Evolutionary conservation across 2,329 filamentous ascomycete species (phyloP).

Genomic region (Phyllosticta paracitricarpa): DNA sequence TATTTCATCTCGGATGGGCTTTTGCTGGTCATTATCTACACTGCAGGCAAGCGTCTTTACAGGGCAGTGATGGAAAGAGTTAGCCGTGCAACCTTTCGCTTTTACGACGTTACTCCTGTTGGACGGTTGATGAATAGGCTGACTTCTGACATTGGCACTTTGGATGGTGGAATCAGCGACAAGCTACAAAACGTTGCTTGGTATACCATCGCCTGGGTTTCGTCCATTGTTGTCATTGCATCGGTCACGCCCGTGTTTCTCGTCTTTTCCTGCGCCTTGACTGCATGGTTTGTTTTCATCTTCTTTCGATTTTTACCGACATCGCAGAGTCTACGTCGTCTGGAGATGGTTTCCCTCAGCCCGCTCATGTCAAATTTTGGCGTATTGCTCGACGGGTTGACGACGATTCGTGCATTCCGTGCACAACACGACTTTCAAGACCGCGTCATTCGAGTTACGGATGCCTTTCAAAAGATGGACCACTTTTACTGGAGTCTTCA

Average conservation of each 20-base stretch:
- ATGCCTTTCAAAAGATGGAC: conserved; percentile 88
- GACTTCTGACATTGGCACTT: conserved; percentile 79
- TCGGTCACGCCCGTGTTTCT: conserved; percentile 70
- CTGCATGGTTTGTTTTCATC: conserved; percentile 57
- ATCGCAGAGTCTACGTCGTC: conserved; percentile 69
- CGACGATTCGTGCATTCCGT: conserved; percentile 75
- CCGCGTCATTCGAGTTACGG: conserved; percentile 68
- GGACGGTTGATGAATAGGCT: conserved; percentile 87
- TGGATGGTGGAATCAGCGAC: conserved; percentile 74
- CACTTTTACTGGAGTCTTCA: conserved; percentile 92
- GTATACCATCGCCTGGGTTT: conserved; percentile 59
- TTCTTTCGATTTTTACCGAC: conserved; percentile 72
- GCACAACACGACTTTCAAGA: conserved; percentile 72
- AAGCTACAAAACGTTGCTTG: conserved; percentile 65
- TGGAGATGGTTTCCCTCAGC: conserved; percentile 83
- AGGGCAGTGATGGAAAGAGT: conserved; percentile 61
- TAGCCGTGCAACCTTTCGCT: conserved; percentile 73
- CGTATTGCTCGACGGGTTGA: conserved; percentile 72
- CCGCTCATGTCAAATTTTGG: conserved; percentile 91
- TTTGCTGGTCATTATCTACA: conserved; percentile 68
- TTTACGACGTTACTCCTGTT: conserved; percentile 83
- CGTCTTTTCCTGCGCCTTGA: conserved; percentile 58
- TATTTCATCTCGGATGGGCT: conserved; percentile 54
- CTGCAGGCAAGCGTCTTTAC: conserved; percentile 68
- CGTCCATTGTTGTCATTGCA: conserved; percentile 68